Evolutionary conservation across 345 rosid genomes (phyloP), one percentile per base, ranked within the genome.

Genomic region (Populus nigra): DNA sequence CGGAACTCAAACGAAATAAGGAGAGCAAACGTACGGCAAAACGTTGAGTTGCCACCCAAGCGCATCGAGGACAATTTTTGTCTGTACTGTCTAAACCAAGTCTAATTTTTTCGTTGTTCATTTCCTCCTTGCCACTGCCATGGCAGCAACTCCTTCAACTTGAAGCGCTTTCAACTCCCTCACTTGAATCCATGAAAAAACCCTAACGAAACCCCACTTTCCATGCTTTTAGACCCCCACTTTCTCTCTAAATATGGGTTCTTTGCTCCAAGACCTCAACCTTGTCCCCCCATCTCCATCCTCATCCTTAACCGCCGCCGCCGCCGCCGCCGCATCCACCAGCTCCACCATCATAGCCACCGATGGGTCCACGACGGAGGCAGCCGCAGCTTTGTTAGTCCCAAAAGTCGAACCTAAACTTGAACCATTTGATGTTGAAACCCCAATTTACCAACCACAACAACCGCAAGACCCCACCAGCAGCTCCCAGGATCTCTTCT

Each of bases 241-340:
- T 47, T 16, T 23, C 31, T 22, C 18, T 9, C 17, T n/a, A 1
- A 47, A 69, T 81, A 93, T 90, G 94, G 90, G 86, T 38, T 83
- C 90, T 36, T 10, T 83, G 2, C 67, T 88, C 33, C 92, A 80
- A 71, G 98, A 91, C 91, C 94, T 91, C 43, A 88, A 90, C 75
- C 86, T 81, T 39, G 47, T 63, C 35, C 80, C 63, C 35, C 80
- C 63, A n/a, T 73, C 77, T 1, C 31, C 71, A 33, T 35, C 49
- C 47, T 22, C 71, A 17, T 38, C 71, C 49, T 8, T 22, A 38
- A 36, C 29, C 76, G 7, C 41, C 69, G 4, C 77, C 31, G 18
- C 68, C 74, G 1, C 82, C 66, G 7, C 83, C 71, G 23, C 78
- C 70, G 45, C 82, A 55, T 25, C 82, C 55, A 5, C 73, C 70